Percentiles rank a stretch among this genome's conserved stretches.
Conservation (phyloP, 805 yeast genomes). For the Sugiyamaella marilandica region DNA sequence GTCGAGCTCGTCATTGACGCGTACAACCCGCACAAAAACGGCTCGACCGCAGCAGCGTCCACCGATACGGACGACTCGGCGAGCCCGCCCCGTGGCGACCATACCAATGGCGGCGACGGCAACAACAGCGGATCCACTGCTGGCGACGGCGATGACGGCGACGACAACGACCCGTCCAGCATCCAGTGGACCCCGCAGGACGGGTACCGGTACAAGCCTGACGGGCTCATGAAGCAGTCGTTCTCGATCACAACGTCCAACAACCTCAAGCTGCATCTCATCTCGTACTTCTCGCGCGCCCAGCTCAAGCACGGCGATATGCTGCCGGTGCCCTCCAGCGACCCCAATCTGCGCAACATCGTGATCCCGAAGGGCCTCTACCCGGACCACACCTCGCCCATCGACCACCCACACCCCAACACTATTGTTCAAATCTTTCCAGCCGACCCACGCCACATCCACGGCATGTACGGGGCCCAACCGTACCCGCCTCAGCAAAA, state of each 20-base stretch:
- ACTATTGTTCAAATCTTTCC: slow-evolving; percentile 9
- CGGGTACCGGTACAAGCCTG: slow-evolving; percentile 40
- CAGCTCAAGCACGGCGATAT: slow-evolving; percentile 28
- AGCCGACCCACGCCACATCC: not conserved
- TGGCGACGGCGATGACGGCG: slow-evolving; percentile 4
- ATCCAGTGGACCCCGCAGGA: slow-evolving; percentile 23
- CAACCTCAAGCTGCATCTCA: slow-evolving; percentile 54
- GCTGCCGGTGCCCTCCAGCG: slow-evolving; percentile 43
- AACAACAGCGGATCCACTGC: not conserved
- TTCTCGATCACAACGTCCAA: slow-evolving; percentile 52
- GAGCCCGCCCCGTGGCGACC: not conserved
- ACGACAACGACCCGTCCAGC: slow-evolving; percentile 6
- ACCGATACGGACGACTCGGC: not conserved
- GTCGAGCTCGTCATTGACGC: slow-evolving; percentile 19
- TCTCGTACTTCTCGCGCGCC: slow-evolving; percentile 45
- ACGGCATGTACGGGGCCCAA: slow-evolving; percentile 8
- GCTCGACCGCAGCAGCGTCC: not conserved
- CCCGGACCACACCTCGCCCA: slow-evolving; percentile 32
- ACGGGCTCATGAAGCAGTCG: slow-evolving; percentile 62
- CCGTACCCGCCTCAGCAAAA: slow-evolving; percentile 1
- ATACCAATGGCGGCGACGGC: not conserved
- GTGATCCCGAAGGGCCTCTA: slow-evolving; percentile 35
- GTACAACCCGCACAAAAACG: not conserved
- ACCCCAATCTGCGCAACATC: slow-evolving; percentile 36
- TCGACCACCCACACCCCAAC: slow-evolving; percentile 12